These are phyloP conservation scores for Pyrenula aspistea DNA, from an alignment of 495 filamentous ascomycete species.

Conservation along the genomic window DNA sequence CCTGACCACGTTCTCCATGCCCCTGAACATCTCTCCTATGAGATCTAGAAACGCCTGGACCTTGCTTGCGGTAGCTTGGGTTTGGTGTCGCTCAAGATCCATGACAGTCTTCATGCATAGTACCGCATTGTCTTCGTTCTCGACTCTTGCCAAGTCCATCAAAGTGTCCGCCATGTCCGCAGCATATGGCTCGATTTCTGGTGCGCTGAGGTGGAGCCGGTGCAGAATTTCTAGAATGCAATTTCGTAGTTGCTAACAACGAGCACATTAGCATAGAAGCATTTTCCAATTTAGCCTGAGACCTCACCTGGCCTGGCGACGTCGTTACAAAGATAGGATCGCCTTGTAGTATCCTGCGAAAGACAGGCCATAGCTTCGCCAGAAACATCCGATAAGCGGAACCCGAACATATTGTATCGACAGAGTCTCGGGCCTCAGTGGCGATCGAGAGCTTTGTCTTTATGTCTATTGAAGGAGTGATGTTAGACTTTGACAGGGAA, in stretches of 20 bases:
- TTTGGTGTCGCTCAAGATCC: constrained; percentile 87
- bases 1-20: constrained; percentile 81
- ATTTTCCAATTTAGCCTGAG: constrained; percentile 6
- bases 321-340: constrained; percentile 84
- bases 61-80: constrained; percentile 61
- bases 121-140: constrained; percentile 98
- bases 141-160: constrained; percentile 73
- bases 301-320: constrained; percentile 64
- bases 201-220: constrained; percentile 68
- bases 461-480: constrained; percentile 40
- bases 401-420: constrained; percentile 59
- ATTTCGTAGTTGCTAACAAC: constrained; percentile 68
- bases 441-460: constrained; percentile 66
- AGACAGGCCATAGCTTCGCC: constrained; percentile 77
- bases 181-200: constrained; percentile 81
- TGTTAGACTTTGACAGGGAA: background rate
- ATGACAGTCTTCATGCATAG: constrained; percentile 96
- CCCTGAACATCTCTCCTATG: constrained; percentile 91
- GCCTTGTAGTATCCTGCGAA: constrained; percentile 72
- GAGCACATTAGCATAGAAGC: constrained; percentile 9
- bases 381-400: constrained; percentile 65
- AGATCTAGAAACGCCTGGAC: constrained; percentile 85
- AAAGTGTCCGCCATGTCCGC: constrained; percentile 75
- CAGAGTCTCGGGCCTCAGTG: constrained; percentile 69
- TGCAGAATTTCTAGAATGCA: constrained; percentile 91